These are phyloP conservation scores for Beauveria brongniartii DNA, from an alignment of 2,329 filamentous ascomycete genomes.

Conservation along the genomic window DNA sequence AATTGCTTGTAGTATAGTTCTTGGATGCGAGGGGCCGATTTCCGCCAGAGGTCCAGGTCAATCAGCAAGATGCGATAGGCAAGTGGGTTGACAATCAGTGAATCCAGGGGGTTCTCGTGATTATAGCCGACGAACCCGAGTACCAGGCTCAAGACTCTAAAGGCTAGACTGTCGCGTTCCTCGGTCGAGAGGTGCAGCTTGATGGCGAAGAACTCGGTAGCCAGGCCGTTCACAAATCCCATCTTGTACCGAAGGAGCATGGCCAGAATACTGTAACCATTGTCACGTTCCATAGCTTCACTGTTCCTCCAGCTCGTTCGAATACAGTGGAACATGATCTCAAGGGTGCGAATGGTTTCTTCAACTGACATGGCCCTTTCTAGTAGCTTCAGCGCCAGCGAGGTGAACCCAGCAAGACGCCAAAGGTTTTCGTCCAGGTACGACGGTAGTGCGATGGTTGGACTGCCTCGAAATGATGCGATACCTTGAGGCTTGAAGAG, in stretches of 20 bases:
- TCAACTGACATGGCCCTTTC: slow-evolving; percentile 66
- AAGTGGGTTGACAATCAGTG: slow-evolving; percentile 90
- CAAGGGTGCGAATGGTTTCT: slow-evolving; percentile 66
- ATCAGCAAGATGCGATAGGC: slow-evolving; percentile 89
- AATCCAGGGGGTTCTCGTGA: slow-evolving; percentile 68
- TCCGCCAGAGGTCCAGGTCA: slow-evolving; percentile 89
- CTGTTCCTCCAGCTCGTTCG: slow-evolving; percentile 94
- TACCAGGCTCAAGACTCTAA: slow-evolving; percentile 66
- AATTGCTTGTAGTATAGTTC: slow-evolving; percentile 92
- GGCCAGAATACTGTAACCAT: slow-evolving; percentile 83
- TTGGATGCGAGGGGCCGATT: slow-evolving; percentile 67
- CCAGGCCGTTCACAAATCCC: slow-evolving; percentile 37
- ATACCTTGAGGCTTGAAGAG: slow-evolving; percentile 74
- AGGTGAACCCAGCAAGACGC: slow-evolving; percentile 85
- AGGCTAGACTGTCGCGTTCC: slow-evolving; percentile 46
- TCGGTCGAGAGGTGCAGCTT: slow-evolving; percentile 40
- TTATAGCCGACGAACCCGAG: slow-evolving; percentile 87
- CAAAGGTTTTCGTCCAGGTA: slow-evolving; percentile 87
- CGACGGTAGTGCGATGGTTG: slow-evolving; percentile 72
- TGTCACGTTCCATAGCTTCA: slow-evolving; percentile 94
- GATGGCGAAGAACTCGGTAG: slow-evolving; percentile 23
- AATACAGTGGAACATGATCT: slow-evolving; percentile 79
- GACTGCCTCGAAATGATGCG: slow-evolving; percentile 72
- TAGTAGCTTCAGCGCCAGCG: slow-evolving; percentile 75
- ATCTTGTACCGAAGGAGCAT: slow-evolving; percentile 79